phyloP scores from a whole-genome alignment of 345 rosid genomes.

The Aurinia saxatilis region DNA sequence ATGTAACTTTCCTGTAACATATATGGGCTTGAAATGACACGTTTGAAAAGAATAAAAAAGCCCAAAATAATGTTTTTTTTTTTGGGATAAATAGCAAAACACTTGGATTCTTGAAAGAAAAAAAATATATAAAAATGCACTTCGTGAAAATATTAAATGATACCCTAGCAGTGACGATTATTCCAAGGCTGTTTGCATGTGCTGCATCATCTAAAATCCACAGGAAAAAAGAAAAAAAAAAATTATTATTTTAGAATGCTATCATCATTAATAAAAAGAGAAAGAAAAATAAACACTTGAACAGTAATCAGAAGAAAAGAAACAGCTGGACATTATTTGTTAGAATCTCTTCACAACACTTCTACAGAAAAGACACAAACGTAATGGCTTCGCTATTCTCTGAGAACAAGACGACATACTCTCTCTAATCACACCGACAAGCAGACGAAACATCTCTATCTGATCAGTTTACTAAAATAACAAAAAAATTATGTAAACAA shows the following conservation, averaged over 20 bases:
- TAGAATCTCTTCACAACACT: constrained; percentile 2
- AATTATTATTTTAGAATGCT: too few species aligned
- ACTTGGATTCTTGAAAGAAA: not conserved
- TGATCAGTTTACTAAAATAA: not conserved
- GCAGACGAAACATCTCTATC: constrained; percentile 7
- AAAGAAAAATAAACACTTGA: not conserved
- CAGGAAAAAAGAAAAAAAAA: not conserved
- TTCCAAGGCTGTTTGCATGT: constrained; percentile 28
- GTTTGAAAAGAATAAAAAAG: not conserved
- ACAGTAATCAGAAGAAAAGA: constrained; percentile 14
- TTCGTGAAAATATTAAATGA: constrained; percentile 16
- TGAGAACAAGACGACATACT: constrained; percentile 4
- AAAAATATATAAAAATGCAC: not conserved
- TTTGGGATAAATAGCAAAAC: not conserved
- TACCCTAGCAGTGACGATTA: constrained; percentile 17
- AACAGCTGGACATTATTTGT: constrained; percentile 27
- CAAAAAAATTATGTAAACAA: not conserved
- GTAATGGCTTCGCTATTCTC: constrained; percentile 15
- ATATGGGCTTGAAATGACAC: not conserved
- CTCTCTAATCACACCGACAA: constrained; percentile 23
- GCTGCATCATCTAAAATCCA: not conserved
- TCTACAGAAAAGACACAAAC: constrained; percentile 15
- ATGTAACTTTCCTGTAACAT: too few species aligned
- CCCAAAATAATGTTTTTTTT: not conserved
- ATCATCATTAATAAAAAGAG: not conserved